These are phyloP conservation scores for Musa troglodytarum DNA, from an alignment of 176 grass and related monocot genomes.

Conservation along the genomic window DNA sequence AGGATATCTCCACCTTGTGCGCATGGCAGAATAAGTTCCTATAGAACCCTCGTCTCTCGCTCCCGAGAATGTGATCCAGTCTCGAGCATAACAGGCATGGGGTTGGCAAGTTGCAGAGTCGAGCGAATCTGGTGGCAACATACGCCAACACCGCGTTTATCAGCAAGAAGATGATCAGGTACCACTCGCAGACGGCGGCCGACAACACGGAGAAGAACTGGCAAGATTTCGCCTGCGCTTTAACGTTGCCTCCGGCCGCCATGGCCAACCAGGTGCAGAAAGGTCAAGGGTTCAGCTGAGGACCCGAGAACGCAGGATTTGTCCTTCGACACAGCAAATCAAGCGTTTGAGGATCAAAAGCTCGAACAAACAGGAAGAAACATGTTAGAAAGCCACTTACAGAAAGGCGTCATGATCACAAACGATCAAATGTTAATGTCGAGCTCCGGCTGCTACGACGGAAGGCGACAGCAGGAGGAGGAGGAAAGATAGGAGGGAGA, in stretches of 20 bases:
- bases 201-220: conserved; percentile 36
- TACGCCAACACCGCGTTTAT: conserved; percentile 48
- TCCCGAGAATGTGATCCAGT: conserved; percentile 54
- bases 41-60: conserved; percentile 28
- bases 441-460: not conserved
- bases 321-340: too few species aligned
- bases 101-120: conserved; percentile 44
- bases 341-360: not conserved
- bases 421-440: not conserved
- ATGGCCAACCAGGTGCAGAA: not conserved
- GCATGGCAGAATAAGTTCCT: conserved; percentile 45
- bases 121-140: conserved; percentile 44
- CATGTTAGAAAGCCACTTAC: too few species aligned
- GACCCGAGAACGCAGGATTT: not conserved
- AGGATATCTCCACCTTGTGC: conserved; percentile 67
- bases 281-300: not conserved
- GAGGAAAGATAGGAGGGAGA: not conserved
- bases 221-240: conserved; percentile 1
- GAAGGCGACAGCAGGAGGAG: not conserved
- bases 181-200: conserved; percentile 51
- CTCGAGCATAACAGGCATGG: conserved; percentile 72
- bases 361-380: not conserved
- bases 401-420: too few species aligned
- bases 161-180: conserved; percentile 57
- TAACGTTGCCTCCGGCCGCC: not conserved